Evolutionary conservation across 306 rosid genomes (phyloP).

Genomic region (Sindora glabra): DNA sequence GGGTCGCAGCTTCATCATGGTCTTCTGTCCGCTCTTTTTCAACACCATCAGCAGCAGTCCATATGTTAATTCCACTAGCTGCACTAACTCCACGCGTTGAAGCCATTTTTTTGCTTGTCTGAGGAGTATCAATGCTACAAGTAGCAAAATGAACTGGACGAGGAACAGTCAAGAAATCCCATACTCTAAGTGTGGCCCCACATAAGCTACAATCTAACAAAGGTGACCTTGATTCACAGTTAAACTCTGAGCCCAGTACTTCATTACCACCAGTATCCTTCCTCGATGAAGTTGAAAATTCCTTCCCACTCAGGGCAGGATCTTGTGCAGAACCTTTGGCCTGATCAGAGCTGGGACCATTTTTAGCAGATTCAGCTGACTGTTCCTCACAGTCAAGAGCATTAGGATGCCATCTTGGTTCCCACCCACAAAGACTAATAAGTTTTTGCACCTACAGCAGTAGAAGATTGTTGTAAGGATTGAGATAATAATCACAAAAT

Average conservation of each 20-base stretch:
- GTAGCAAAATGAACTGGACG: slow-evolving; percentile 78
- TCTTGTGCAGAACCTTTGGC: slow-evolving; percentile 46
- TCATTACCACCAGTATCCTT: slow-evolving; percentile 36
- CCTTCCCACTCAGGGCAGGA: slow-evolving; percentile 41
- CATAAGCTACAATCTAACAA: slow-evolving; percentile 94
- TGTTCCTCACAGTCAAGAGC: slow-evolving; percentile 91
- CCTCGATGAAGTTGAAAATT: slow-evolving; percentile 36
- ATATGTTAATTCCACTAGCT: slow-evolving; percentile 92
- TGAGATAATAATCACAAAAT: slow-evolving; percentile 1
- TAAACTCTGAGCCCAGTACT: slow-evolving; percentile 35
- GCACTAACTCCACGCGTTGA: slow-evolving; percentile 92
- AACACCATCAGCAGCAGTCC: slow-evolving; percentile 67
- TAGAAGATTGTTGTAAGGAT: slow-evolving; percentile 9
- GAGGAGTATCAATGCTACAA: slow-evolving; percentile 68
- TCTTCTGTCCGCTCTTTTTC: slow-evolving; percentile 78
- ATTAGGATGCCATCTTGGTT: slow-evolving; percentile 85
- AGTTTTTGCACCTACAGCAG: slow-evolving; percentile 75
- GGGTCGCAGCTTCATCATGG: slow-evolving; percentile 84
- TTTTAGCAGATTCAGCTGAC: slow-evolving; percentile 96
- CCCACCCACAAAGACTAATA: slow-evolving; percentile 98
- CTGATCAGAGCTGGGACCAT: slow-evolving; percentile 62
- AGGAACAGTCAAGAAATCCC: slow-evolving; percentile 72
- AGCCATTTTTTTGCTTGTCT: slow-evolving; percentile 81
- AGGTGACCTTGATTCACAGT: slow-evolving; percentile 71
- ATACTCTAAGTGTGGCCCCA: slow-evolving; percentile 82